Conservation (phyloP, 2,329 filamentous ascomycete genomes). For the Neoarthrinium moseri region DNA sequence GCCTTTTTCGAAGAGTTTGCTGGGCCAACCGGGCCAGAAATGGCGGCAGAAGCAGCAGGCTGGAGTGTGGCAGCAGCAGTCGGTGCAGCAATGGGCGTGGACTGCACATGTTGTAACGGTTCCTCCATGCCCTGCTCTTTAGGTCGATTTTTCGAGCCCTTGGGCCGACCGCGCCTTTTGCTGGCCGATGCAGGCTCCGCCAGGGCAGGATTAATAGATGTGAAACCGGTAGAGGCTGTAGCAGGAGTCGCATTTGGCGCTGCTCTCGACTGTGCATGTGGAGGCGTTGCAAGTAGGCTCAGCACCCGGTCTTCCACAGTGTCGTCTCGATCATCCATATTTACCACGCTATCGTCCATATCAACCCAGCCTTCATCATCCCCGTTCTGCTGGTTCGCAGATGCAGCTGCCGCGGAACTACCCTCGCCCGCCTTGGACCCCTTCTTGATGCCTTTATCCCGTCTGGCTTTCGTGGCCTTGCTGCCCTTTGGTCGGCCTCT, state of each 20-base stretch:
- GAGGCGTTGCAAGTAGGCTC: conserved; percentile 21
- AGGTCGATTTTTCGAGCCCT: conserved; percentile 50
- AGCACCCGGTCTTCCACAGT: conserved; percentile 21
- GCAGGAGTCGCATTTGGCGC: conserved; percentile 19
- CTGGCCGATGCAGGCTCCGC: conserved; percentile 22
- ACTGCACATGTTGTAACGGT: conserved; percentile 14
- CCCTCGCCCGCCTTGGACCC: conserved; percentile 27
- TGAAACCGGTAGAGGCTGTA: conserved; percentile 25
- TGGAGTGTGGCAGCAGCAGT: conserved; percentile 24
- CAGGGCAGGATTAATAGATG: conserved; percentile 25
- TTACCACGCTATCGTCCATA: conserved; percentile 35
- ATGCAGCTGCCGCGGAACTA: conserved; percentile 12
- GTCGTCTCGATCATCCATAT: conserved; percentile 27
- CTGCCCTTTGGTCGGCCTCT: conserved; percentile 58
- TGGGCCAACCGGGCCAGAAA: conserved; percentile 19
- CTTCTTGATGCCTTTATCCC: conserved; percentile 53
- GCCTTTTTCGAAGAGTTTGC: conserved; percentile 26
- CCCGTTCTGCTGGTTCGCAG: conserved; percentile 13
- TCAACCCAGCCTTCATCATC: conserved; percentile 45
- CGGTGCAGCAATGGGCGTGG: conserved; percentile 16
- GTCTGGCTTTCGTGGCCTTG: conserved; percentile 45
- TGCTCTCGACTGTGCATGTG: conserved; percentile 15
- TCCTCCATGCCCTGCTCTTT: conserved; percentile 32
- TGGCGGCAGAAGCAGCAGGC: conserved; percentile 10
- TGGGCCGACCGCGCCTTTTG: conserved; percentile 47